Evolutionary conservation across 2,329 filamentous ascomycete species (phyloP).

Genomic region (Arthroderma uncinatum): DNA sequence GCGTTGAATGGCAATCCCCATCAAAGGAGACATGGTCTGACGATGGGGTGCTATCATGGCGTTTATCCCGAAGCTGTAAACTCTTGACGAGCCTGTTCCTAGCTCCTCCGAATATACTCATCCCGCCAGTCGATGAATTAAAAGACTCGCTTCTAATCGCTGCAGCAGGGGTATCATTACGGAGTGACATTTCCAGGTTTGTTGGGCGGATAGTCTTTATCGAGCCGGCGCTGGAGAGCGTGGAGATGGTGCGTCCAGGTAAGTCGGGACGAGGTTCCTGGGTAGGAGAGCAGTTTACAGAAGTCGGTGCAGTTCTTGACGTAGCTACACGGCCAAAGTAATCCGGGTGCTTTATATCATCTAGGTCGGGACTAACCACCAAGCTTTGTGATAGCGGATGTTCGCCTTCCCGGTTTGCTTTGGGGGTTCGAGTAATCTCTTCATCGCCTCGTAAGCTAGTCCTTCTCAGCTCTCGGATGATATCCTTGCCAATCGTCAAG

Average conservation of each 20-base stretch:
- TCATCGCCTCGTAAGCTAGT: constrained; percentile 51
- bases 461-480: constrained; percentile 37
- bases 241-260: constrained; percentile 32
- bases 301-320: constrained; percentile 7
- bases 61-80: constrained; percentile 29
- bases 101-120: constrained; percentile 32
- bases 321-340: constrained; percentile 26
- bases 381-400: constrained; percentile 68
- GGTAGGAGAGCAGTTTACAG: constrained; percentile 16
- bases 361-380: constrained; percentile 52
- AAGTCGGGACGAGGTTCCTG: constrained; percentile 28
- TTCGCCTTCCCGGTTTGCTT: constrained; percentile 45
- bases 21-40: constrained; percentile 27
- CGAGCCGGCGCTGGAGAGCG: constrained; percentile 38
- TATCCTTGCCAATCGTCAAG: constrained; percentile 45
- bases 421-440: constrained; percentile 37
- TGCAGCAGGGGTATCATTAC: neutral
- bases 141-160: constrained; percentile 19
- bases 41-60: constrained; percentile 25
- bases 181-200: constrained; percentile 18
- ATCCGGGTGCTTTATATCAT: constrained; percentile 17
- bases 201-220: constrained; percentile 35
- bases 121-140: constrained; percentile 25
- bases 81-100: constrained; percentile 27
- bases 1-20: constrained; percentile 29